Percentiles rank a stretch among this genome's conserved stretches.
Conservation (phyloP, 441 rosid genomes). For the Metrosideros polymorpha region DNA sequence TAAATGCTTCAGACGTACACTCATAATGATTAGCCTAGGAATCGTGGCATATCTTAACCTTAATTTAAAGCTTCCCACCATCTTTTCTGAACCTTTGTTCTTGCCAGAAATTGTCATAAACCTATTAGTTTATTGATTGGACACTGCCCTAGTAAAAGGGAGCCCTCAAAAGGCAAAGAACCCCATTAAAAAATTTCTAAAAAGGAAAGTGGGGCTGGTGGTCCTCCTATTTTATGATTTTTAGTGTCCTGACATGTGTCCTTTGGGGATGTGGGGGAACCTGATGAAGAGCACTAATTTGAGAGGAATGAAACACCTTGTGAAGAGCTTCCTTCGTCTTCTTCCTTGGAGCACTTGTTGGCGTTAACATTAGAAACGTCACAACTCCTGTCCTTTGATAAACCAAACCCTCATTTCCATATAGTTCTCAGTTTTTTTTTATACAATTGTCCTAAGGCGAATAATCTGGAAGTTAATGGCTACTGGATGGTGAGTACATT, state of each 20-base stretch:
- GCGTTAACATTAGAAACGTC: not conserved
- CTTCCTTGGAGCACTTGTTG: not conserved
- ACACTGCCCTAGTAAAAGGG: not conserved
- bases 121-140: not conserved
- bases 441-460: too few species aligned
- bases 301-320: not conserved
- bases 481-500: not conserved
- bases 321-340: not conserved
- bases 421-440: not conserved
- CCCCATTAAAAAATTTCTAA: constrained; percentile 1
- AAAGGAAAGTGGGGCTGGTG: constrained; percentile 12
- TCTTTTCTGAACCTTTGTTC: not conserved
- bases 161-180: not conserved
- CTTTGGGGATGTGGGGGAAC: not conserved
- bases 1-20: not conserved
- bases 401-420: not conserved
- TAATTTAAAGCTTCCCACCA: not conserved
- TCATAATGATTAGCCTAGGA: not conserved
- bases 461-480: not conserved
- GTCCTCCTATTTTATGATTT: not conserved
- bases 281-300: not conserved
- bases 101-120: not conserved
- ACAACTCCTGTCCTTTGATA: not conserved
- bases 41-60: not conserved
- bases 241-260: not conserved